Base-by-base conservation (phyloP, 495 filamentous ascomycete genomes). In the Trichocladium uniseriatum region DNA sequence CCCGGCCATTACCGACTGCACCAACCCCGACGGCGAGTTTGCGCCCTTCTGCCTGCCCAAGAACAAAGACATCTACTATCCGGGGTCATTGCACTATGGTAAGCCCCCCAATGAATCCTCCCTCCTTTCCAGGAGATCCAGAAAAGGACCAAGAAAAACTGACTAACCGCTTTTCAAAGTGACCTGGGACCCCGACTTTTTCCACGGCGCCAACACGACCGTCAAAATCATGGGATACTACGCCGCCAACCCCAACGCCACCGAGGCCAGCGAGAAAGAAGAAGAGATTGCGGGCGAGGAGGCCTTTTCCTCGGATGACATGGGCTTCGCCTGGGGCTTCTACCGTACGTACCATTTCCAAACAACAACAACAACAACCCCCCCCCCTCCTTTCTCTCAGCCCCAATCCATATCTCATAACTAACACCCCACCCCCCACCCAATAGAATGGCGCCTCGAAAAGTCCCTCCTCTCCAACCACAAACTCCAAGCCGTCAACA, bases 181-280 rank as follows among this genome's bases (percentile, higher is more conserved):
- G 21, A 69, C 65, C 15, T 73, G 71, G 71, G 68, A 75, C 54
- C 56, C 70, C 0, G 41, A 56, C n/a, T 69, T 56, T 58, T 72
- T 72, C 59, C 46, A 49, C 15, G 41, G 36, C n/a, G 55, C 46
- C n/a, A 69, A 69, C 51, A 57, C 59, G 5, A 64, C 60, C 15
- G 56, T 71, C 15, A 51, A 60, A 7, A 38, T 71, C 27, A 53
- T 65, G 20, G 70, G 65, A 45, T 70, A 64, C 55, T 54, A 69
- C 56, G 58, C 36, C 31, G 19, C 37, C 52, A 40, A 39, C 32
- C n/a, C 36, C 32, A n/a, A 5, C 28, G 31, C 19, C 11, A 15
- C 18, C 49, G 38, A 60, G 24, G 60, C 68, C 31, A n/a, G n/a
- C n/a, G n/a, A n/a, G n/a, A n/a, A n/a, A n/a, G n/a, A n/a, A n/a